phyloP scores from a whole-genome alignment of 768 basidiomycete species.

The Amanita rubescens region DNA sequence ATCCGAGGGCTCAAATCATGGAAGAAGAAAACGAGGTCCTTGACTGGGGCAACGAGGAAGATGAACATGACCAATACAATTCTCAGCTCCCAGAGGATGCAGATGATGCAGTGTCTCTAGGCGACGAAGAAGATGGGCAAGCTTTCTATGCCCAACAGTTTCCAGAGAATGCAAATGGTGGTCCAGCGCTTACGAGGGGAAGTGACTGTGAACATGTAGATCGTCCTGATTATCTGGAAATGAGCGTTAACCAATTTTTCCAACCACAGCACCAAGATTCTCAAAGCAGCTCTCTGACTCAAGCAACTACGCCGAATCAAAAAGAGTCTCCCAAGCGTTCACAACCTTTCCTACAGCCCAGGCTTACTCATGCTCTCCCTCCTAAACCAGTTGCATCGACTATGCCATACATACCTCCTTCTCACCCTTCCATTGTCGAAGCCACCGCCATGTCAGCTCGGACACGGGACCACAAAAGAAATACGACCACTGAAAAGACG shows the following conservation, averaged over 20 bases:
- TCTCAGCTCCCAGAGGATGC: slow-evolving; percentile 16
- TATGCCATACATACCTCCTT: slow-evolving; percentile 46
- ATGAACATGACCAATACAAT: slow-evolving; percentile 27
- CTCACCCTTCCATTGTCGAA: slow-evolving; percentile 51
- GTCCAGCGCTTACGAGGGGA: not conserved
- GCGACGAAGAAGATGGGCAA: slow-evolving; percentile 63
- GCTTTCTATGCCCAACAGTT: slow-evolving; percentile 33
- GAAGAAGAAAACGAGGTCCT: slow-evolving; percentile 62
- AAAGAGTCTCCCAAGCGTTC: slow-evolving; percentile 14
- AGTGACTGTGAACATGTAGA: not conserved
- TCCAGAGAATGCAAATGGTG: not conserved
- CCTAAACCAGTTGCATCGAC: slow-evolving; percentile 52
- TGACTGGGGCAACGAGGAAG: slow-evolving; percentile 57
- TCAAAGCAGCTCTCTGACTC: slow-evolving; percentile 13
- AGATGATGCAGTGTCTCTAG: slow-evolving; percentile 60
- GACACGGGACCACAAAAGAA: slow-evolving; percentile 37
- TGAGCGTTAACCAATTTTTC: slow-evolving; percentile 1
- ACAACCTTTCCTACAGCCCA: slow-evolving; percentile 21
- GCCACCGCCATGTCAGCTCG: slow-evolving; percentile 50
- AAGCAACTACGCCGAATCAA: slow-evolving; percentile 6
- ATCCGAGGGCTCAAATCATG: slow-evolving; percentile 31
- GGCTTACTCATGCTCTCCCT: slow-evolving; percentile 59
- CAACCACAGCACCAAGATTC: not conserved
- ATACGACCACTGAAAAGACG: slow-evolving; percentile 17
- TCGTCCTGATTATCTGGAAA: not conserved